Evolutionary conservation across 345 rosid species (phyloP).

Genomic region (Camelina sativa): DNA sequence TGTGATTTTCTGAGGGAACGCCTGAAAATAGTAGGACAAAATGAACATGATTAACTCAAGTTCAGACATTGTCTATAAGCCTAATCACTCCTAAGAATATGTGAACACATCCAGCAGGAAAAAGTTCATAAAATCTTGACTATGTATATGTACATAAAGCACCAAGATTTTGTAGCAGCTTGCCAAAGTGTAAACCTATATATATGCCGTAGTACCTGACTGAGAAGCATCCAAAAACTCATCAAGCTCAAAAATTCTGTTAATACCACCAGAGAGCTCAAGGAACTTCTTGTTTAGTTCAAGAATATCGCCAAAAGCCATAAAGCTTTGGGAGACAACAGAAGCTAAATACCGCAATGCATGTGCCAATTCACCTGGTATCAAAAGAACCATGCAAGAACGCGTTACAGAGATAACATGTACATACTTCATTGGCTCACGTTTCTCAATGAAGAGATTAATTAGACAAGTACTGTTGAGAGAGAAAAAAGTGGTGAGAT

Average conservation of each 20-base stretch:
- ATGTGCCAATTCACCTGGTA: slow-evolving; percentile 93
- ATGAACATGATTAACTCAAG: slow-evolving; percentile 28
- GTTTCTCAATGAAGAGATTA: background rate
- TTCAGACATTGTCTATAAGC: slow-evolving; percentile 8
- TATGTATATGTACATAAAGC: slow-evolving; percentile 12
- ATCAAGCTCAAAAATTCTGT: slow-evolving; percentile 92
- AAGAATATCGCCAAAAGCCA: slow-evolving; percentile 97
- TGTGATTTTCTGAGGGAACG: slow-evolving; percentile 40
- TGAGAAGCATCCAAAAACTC: slow-evolving; percentile 91
- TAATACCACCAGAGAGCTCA: slow-evolving; percentile 90
- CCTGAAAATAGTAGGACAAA: slow-evolving; percentile 48
- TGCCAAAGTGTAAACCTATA: slow-evolving; percentile 5
- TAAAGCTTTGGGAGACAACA: slow-evolving; percentile 97
- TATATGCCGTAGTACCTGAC: slow-evolving; percentile 55
- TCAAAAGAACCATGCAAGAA: slow-evolving; percentile 28
- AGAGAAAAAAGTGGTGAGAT: background rate
- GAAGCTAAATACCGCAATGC: slow-evolving; percentile 95
- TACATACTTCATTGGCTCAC: slow-evolving; percentile 19
- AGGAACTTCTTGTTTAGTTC: slow-evolving; percentile 88
- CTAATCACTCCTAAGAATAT: slow-evolving; percentile 6
- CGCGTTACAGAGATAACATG: slow-evolving; percentile 9
- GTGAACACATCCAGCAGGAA: background rate
- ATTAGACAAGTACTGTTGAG: slow-evolving; percentile 1
- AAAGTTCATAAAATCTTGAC: slow-evolving; percentile 6
- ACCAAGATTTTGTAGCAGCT: background rate